phyloP scores from a whole-genome alignment of 1,284 basidiomycete species.

The Leccinum subrobustum region DNA sequence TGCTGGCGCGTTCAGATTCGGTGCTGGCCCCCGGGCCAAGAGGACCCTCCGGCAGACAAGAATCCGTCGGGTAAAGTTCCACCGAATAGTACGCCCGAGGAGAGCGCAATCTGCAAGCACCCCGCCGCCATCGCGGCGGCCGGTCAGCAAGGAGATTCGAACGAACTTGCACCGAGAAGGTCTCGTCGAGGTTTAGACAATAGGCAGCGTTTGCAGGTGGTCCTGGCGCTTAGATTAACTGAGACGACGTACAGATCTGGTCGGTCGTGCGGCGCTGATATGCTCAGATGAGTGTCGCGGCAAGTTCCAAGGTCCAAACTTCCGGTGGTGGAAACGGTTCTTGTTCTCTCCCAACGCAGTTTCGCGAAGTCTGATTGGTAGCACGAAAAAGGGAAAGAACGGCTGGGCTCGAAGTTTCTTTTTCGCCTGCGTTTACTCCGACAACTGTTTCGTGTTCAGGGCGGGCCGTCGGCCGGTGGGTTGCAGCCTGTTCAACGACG shows the following conservation, averaged over 20 bases:
- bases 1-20: slow-evolving; percentile 8
- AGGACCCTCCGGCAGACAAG: slow-evolving; percentile 12
- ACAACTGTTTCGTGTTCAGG: slow-evolving; percentile 3
- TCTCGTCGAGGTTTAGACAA: background rate
- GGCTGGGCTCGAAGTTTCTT: background rate
- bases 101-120: slow-evolving; percentile 17
- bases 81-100: slow-evolving; percentile 26
- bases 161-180: background rate
- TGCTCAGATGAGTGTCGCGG: slow-evolving; percentile 5
- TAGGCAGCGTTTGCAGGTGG: background rate
- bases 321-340: background rate
- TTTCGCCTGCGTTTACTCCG: background rate
- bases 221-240: slow-evolving; percentile 18
- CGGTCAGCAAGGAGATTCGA: slow-evolving; percentile 27
- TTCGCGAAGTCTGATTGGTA: slow-evolving; percentile 2
- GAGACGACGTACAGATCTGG: slow-evolving; percentile 20
- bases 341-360: background rate
- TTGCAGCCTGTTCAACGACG: slow-evolving; percentile 12
- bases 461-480: slow-evolving; percentile 15
- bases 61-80: slow-evolving; percentile 6
- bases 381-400: slow-evolving; percentile 21
- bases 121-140: slow-evolving; percentile 29
- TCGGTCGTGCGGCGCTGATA: background rate
- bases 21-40: slow-evolving; percentile 1
- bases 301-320: background rate